Evolutionary conservation across 805 yeast species (phyloP).

Genomic region (Saccharomycopsis schoenii): DNA sequence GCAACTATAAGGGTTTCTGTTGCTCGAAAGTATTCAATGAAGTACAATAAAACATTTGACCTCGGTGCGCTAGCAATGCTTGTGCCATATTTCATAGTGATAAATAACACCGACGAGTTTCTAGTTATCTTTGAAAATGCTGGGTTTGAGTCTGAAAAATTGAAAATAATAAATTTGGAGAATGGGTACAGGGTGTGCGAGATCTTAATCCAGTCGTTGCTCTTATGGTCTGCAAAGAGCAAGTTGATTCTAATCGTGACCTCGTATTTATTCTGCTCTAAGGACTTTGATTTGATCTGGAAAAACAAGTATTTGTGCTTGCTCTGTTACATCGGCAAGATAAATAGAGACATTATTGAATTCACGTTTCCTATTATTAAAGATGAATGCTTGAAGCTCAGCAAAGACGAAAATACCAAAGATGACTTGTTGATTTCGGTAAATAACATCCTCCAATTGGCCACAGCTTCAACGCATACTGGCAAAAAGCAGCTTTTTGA

Average conservation of each 20-base stretch:
- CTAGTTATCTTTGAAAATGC: not conserved
- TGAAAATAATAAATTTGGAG: slow-evolving; percentile 1
- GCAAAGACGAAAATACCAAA: not conserved
- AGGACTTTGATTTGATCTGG: not conserved
- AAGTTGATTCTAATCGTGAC: not conserved
- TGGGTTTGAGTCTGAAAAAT: not conserved
- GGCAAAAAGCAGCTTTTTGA: not conserved
- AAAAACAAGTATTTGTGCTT: slow-evolving; percentile 2
- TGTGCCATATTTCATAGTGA: slow-evolving; percentile 2
- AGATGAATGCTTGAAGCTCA: slow-evolving; percentile 1
- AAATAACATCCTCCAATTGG: not conserved
- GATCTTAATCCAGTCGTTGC: slow-evolving; percentile 1
- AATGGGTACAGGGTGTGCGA: slow-evolving; percentile 4
- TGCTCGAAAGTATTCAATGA: slow-evolving; percentile 2
- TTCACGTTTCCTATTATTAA: slow-evolving; percentile 8
- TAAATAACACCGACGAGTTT: not conserved
- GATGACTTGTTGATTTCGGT: not conserved
- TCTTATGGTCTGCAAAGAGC: not conserved
- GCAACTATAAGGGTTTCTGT: not conserved
- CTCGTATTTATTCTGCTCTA: slow-evolving; percentile 1
- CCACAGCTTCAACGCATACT: not conserved
- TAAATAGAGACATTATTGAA: not conserved
- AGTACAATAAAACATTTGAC: not conserved
- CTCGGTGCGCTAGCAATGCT: not conserved
- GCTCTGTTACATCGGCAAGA: not conserved